A percentile compares a stretch with the other conserved stretches of the same genome.
Conservation (phyloP, 2,329 filamentous ascomycete genomes). For the Cladobotryum protrusum region DNA sequence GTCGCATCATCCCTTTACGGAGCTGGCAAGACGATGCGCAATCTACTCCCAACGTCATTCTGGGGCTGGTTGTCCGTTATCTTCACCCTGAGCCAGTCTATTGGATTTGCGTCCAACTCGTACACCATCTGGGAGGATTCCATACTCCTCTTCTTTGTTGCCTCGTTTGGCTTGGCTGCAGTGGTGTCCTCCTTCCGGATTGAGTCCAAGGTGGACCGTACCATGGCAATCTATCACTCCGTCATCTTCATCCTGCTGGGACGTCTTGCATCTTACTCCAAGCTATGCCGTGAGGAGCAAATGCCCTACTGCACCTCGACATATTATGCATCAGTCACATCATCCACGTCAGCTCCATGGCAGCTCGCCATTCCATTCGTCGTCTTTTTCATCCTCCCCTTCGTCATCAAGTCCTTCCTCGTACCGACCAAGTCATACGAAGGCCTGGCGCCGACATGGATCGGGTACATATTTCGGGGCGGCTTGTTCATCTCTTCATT, state of each 20-base stretch:
- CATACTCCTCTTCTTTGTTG: conserved; percentile 85
- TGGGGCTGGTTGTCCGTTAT: conserved; percentile 86
- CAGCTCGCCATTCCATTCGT: conserved; percentile 75
- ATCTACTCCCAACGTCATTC: conserved; percentile 62
- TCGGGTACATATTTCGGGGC: conserved; percentile 70
- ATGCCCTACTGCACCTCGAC: conserved; percentile 96
- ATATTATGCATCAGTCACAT: conserved; percentile 87
- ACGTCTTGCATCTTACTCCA: conserved; percentile 77
- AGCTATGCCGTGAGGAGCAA: conserved; percentile 93
- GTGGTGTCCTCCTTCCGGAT: conserved; percentile 71
- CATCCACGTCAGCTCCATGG: conserved; percentile 89
- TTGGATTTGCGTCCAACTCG: conserved; percentile 94
- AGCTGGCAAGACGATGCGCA: conserved; percentile 38
- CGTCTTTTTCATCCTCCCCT: conserved; percentile 65
- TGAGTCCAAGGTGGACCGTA: conserved; percentile 58
- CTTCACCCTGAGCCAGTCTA: conserved; percentile 80
- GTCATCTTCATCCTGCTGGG: conserved; percentile 73
- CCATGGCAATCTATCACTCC: conserved; percentile 78
- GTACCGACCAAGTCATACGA: conserved; percentile 79
- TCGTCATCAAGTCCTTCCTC: conserved; percentile 74
- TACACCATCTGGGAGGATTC: conserved; percentile 99
- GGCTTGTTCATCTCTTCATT: conserved; percentile 69
- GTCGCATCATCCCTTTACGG: conserved; percentile 37
- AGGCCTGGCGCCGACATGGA: conserved; percentile 77
- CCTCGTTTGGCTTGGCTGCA: conserved; percentile 75